phyloP scores from a whole-genome alignment of 345 rosid genomes.

The Noccaea caerulescens region DNA sequence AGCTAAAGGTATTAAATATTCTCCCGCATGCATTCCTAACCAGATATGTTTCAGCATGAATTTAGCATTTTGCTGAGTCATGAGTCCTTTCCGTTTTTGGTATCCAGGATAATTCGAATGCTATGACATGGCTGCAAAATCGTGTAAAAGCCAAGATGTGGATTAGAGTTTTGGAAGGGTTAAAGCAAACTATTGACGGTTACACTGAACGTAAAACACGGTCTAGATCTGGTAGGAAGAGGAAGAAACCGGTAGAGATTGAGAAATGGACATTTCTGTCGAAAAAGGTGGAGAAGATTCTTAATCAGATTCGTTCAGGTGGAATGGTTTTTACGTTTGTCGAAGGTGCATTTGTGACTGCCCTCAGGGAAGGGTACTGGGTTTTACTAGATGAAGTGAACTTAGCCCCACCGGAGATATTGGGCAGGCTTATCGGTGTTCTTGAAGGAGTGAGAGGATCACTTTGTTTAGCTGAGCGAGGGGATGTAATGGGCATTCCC shows the following conservation, averaged over 20 bases:
- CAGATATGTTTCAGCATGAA: constrained; percentile 1
- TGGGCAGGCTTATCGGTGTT: constrained; percentile 87
- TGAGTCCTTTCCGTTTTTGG: constrained; percentile 37
- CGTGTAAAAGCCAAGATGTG: constrained; percentile 58
- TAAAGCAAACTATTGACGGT: constrained; percentile 50
- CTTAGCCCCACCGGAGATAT: constrained; percentile 91
- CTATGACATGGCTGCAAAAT: constrained; percentile 54
- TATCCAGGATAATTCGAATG: constrained; percentile 53
- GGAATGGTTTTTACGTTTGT: constrained; percentile 93
- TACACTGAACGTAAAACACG: constrained; percentile 39
- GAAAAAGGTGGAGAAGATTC: constrained; percentile 56
- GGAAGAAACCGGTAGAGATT: constrained; percentile 60
- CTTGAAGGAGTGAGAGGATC: constrained; percentile 93
- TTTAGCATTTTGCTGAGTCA: constrained; percentile 33
- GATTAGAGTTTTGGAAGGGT: constrained; percentile 56
- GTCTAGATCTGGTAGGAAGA: constrained; percentile 58
- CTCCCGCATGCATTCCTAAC: constrained; percentile 8
- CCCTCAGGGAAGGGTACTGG: constrained; percentile 91
- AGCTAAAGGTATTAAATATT: constrained; percentile 51
- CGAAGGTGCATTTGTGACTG: constrained; percentile 94
- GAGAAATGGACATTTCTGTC: constrained; percentile 61
- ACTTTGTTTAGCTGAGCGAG: constrained; percentile 94
- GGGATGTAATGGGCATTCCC: constrained; percentile 68
- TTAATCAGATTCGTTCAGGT: constrained; percentile 64
- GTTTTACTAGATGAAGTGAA: constrained; percentile 96